phyloP scores from a whole-genome alignment of 768 basidiomycete species.

The Cantharellus anzutake region DNA sequence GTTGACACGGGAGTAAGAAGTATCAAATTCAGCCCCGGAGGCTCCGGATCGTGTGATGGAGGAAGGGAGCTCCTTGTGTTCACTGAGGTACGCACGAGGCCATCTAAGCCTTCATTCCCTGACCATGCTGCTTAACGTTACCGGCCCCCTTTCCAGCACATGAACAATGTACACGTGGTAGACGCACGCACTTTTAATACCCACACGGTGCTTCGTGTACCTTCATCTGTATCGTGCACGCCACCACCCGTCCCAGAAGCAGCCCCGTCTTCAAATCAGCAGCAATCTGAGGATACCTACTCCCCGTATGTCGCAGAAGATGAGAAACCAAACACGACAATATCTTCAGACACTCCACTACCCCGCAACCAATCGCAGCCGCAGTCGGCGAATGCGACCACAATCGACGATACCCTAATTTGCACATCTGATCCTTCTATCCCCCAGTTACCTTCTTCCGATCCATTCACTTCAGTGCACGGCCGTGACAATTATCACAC shows the following conservation, averaged over 20 bases:
- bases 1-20: constrained; percentile 23
- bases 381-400: no score
- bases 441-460: no score
- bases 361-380: no score
- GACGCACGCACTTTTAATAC: constrained; percentile 72
- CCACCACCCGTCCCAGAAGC: background rate
- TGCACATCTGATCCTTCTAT: no score
- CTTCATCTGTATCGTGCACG: background rate
- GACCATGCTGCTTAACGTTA: constrained; percentile 1
- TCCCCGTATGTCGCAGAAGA: no score
- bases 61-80: constrained; percentile 64
- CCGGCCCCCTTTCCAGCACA: constrained; percentile 41
- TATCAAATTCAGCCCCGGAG: constrained; percentile 65
- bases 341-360: no score
- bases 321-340: no score
- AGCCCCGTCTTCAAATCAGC: no score
- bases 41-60: constrained; percentile 18
- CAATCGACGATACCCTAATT: no score
- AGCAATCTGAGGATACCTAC: no score
- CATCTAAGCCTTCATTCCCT: background rate
- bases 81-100: constrained; percentile 49
- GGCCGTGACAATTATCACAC: no score
- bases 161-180: constrained; percentile 59
- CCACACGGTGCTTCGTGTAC: constrained; percentile 16
- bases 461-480: no score